These are phyloP conservation scores for Aspergillus sp. DNA, from an alignment of 2,329 filamentous ascomycete species.

Conservation along the genomic window DNA sequence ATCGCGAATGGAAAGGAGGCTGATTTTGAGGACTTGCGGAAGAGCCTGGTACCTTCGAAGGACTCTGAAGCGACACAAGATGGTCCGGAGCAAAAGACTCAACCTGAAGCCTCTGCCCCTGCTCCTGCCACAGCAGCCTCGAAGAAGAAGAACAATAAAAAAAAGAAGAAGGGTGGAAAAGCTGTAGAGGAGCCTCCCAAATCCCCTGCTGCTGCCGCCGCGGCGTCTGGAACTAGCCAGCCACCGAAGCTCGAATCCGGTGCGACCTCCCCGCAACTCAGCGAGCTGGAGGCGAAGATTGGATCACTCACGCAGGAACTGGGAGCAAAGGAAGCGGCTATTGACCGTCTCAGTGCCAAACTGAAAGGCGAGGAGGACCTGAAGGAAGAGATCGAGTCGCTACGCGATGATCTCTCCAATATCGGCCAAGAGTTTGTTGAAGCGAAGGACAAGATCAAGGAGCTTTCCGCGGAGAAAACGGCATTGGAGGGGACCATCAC, in stretches of 20 bases:
- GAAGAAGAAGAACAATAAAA: constrained; percentile 77
- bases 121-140: constrained; percentile 27
- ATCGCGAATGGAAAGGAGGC: constrained; percentile 24
- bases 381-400: constrained; percentile 73
- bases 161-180: constrained; percentile 71
- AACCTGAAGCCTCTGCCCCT: constrained; percentile 10
- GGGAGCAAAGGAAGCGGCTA: constrained; percentile 58
- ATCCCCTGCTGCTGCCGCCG: constrained; percentile 10
- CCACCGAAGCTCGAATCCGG: constrained; percentile 28
- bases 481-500: constrained; percentile 56
- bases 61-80: constrained; percentile 15
- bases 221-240: constrained; percentile 9
- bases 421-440: constrained; percentile 79
- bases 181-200: constrained; percentile 31
- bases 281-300: constrained; percentile 30
- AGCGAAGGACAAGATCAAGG: constrained; percentile 66
- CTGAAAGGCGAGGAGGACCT: constrained; percentile 69
- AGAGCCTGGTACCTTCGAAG: constrained; percentile 22
- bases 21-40: constrained; percentile 27
- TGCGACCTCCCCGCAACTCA: constrained; percentile 10
- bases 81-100: constrained; percentile 12
- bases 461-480: constrained; percentile 60
- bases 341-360: constrained; percentile 62
- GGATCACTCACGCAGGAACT: constrained; percentile 28
- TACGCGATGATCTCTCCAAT: constrained; percentile 69